phyloP scores from a whole-genome alignment of 192 early-diverging fungal genomes.

The Dimargaris verticillata region DNA sequence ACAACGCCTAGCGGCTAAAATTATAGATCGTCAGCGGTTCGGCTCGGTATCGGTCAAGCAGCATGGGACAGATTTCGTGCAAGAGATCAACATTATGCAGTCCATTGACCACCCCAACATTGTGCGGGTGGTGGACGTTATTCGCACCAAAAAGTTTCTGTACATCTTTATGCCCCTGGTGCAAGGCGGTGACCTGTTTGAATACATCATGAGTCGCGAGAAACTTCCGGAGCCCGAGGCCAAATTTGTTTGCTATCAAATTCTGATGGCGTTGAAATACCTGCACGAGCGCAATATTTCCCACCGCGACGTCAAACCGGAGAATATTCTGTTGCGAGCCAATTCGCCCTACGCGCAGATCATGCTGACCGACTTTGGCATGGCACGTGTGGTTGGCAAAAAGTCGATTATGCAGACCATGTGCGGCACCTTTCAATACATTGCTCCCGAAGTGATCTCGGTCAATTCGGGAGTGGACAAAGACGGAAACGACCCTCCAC shows the following conservation, averaged over 20 bases:
- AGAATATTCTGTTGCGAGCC: constrained; percentile 46
- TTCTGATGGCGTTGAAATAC: constrained; percentile 57
- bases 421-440: constrained; percentile 74
- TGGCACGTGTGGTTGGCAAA: constrained; percentile 65
- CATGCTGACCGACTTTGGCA: constrained; percentile 79
- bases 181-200: constrained; percentile 77
- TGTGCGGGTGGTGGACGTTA: constrained; percentile 45
- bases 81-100: constrained; percentile 59
- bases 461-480: constrained; percentile 9
- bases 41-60: constrained; percentile 40
- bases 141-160: constrained; percentile 33
- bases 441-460: constrained; percentile 61
- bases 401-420: constrained; percentile 68
- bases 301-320: constrained; percentile 66
- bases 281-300: constrained; percentile 64
- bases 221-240: constrained; percentile 62
- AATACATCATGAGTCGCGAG: constrained; percentile 50
- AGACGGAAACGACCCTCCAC: constrained; percentile 18
- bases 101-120: constrained; percentile 55
- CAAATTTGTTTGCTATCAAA: constrained; percentile 53
- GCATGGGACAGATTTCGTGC: constrained; percentile 57
- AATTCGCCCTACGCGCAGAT: constrained; percentile 37
- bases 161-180: constrained; percentile 67
- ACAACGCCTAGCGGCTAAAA: constrained; percentile 64
- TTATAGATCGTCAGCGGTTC: constrained; percentile 63